These are phyloP conservation scores for Aspergillus sp. DNA, from an alignment of 2,329 filamentous ascomycete species.

Conservation along the genomic window DNA sequence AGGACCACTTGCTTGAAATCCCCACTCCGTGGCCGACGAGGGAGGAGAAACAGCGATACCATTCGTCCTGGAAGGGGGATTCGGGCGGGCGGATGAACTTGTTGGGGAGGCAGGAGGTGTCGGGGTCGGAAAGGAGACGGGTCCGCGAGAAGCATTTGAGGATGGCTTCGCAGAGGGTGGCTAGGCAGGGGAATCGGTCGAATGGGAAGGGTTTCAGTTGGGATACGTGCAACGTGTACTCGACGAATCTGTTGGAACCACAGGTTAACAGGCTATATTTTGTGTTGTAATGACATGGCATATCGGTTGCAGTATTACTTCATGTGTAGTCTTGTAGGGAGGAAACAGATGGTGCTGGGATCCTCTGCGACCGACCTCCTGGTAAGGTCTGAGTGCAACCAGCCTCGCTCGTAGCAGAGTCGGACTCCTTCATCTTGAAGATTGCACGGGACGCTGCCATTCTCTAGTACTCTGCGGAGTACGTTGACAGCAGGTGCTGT, in stretches of 20 bases:
- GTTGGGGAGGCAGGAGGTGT: neutral
- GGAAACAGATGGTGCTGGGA: slow-evolving; percentile 3
- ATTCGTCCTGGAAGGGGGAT: slow-evolving; percentile 15
- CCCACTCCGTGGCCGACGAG: slow-evolving; percentile 2
- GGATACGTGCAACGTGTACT: slow-evolving; percentile 6
- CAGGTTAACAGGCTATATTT: neutral
- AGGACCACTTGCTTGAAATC: slow-evolving; percentile 13
- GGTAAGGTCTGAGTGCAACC: slow-evolving; percentile 7
- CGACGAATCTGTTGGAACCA: slow-evolving; percentile 9
- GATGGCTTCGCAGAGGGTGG: slow-evolving; percentile 3
- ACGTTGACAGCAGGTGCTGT: neutral
- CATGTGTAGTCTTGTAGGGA: slow-evolving; percentile 11
- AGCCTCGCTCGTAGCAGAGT: slow-evolving; percentile 10
- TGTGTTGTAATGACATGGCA: neutral
- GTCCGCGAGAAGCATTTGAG: slow-evolving; percentile 8
- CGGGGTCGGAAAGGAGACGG: slow-evolving; percentile 7
- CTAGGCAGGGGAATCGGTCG: slow-evolving; percentile 8
- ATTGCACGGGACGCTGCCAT: slow-evolving; percentile 8
- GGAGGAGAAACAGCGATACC: slow-evolving; percentile 9
- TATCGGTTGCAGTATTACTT: slow-evolving; percentile 2
- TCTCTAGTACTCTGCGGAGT: slow-evolving; percentile 10
- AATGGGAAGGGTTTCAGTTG: slow-evolving; percentile 8
- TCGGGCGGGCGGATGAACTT: slow-evolving; percentile 6
- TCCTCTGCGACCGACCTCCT: neutral
- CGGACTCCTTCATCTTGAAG: slow-evolving; percentile 6